Conservation (phyloP, 306 rosid genomes). For the Trifolium repens region DNA sequence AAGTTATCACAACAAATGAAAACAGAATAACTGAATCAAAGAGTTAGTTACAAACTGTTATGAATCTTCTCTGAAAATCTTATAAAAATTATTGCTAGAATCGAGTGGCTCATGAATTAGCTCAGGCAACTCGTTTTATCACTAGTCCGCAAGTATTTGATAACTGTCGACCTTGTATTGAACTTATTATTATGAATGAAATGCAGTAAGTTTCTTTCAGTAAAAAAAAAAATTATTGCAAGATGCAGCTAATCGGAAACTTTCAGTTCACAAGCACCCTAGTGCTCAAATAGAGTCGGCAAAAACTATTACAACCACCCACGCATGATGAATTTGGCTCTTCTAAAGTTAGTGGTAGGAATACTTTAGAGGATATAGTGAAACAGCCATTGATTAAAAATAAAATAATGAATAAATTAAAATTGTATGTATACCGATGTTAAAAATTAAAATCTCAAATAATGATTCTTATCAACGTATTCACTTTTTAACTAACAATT, state of each 20-base stretch:
- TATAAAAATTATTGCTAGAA: background rate
- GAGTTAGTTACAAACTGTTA: too few species aligned
- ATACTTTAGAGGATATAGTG: background rate
- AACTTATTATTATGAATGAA: too few species aligned
- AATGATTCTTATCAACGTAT: background rate
- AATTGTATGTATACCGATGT: background rate
- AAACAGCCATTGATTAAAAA: constrained; percentile 4
- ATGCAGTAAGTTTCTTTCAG: too few species aligned
- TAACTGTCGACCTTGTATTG: too few species aligned
- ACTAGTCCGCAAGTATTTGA: too few species aligned
- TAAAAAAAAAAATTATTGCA: too few species aligned
- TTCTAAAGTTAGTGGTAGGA: too few species aligned
- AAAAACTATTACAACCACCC: constrained; percentile 16
- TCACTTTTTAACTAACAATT: background rate
- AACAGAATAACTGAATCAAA: too few species aligned
- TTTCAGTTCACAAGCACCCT: background rate
- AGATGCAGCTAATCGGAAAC: too few species aligned
- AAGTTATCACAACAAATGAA: too few species aligned
- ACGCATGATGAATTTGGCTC: background rate
- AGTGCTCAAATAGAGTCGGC: constrained; percentile 29
- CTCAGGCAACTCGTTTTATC: background rate
- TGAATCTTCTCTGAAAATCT: too few species aligned
- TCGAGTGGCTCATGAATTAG: too few species aligned
- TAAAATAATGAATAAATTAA: background rate
- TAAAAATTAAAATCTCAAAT: background rate